These are phyloP conservation scores for Cicer pinnatifidum DNA, from an alignment of 306 rosid species.

Conservation along the genomic window DNA sequence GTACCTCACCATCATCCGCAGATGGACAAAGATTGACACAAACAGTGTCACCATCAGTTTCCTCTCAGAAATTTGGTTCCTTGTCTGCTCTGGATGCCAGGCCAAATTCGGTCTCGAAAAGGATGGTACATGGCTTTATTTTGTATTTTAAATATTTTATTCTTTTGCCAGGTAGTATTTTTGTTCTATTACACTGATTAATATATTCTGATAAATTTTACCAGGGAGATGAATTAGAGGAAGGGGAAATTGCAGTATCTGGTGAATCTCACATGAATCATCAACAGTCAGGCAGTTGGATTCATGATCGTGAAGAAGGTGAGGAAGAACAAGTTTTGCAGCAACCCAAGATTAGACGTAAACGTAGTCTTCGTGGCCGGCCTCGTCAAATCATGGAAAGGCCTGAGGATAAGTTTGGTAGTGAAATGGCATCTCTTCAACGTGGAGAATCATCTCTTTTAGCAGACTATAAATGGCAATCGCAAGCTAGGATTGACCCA, in stretches of 20 bases:
- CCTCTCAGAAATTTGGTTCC: constrained; percentile 93
- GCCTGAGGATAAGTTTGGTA: constrained; percentile 74
- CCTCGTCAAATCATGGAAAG: constrained; percentile 79
- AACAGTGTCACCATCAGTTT: constrained; percentile 66
- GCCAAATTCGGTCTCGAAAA: constrained; percentile 75
- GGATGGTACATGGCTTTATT: constrained; percentile 62
- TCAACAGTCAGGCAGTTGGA: constrained; percentile 93
- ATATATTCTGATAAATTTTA: constrained; percentile 48
- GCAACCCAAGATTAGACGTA: constrained; percentile 87
- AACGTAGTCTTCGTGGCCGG: constrained; percentile 87
- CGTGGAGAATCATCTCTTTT: constrained; percentile 71
- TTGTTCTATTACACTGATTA: constrained; percentile 46
- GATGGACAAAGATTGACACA: constrained; percentile 64
- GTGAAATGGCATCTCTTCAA: constrained; percentile 65
- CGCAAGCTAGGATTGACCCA: constrained; percentile 55
- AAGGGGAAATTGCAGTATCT: constrained; percentile 93
- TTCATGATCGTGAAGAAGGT: constrained; percentile 91
- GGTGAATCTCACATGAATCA: constrained; percentile 91
- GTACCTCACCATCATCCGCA: constrained; percentile 80
- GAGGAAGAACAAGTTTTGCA: constrained; percentile 96
- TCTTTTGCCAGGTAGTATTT: constrained; percentile 34
- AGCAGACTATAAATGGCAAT: constrained; percentile 59
- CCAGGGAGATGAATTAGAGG: constrained; percentile 90
- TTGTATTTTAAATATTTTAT: constrained; percentile 41
- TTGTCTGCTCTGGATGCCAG: constrained; percentile 84